Base-by-base conservation (phyloP, 2,329 filamentous ascomycete species). In the Boeremia exigua region DNA sequence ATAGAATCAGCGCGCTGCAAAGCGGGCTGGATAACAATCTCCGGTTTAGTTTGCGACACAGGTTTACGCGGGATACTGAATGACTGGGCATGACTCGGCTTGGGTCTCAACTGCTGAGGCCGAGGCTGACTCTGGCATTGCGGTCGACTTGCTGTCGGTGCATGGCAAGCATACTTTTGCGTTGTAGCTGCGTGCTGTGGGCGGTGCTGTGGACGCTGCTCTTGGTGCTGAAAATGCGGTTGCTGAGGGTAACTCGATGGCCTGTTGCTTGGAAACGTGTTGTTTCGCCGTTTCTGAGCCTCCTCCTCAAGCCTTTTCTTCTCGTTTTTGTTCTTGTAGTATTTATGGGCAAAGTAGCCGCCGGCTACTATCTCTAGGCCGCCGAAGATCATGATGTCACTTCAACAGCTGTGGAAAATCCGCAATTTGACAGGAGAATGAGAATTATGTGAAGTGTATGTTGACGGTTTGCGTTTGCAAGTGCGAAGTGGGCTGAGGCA, bases 351-450 rank as follows among this genome's bases (percentile, higher is more conserved):
- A 6, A 76, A 59, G 42, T 72, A 72, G 28, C 71, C 73, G 36
- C 70, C 73, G 28, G 70, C 69, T 44, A 75, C 66, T 25, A 76
- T 50, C 50, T 76, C 73, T 1, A 76, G 67, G n/a, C 73, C 73
- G n/a, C 73, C 73, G 29, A 76, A 66, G 48, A 76, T 65, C 73
- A 76, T 76, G 61, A 57, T 69, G 65, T 67, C 57, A 61, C 57
- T 15, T n/a, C 6, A 32, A 15, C 42, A 9, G 32, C n/a, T 37
- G 36, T 15, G 25, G 30, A 27, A 30, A 37, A 15, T 12, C 30
- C 14, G 36, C 37, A 46, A 27, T 29, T 37, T 27, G 19, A 43
- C 15, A 28, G n/a, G 29, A 28, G n/a, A 10, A 19, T 36, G 48
- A 14, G 33, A 42, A 29, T 39, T n/a, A 39, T 45, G n/a, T 15